Evolutionary conservation across 2,329 filamentous ascomycete genomes (phyloP).

Genomic region (Fusarium sacchari): DNA sequence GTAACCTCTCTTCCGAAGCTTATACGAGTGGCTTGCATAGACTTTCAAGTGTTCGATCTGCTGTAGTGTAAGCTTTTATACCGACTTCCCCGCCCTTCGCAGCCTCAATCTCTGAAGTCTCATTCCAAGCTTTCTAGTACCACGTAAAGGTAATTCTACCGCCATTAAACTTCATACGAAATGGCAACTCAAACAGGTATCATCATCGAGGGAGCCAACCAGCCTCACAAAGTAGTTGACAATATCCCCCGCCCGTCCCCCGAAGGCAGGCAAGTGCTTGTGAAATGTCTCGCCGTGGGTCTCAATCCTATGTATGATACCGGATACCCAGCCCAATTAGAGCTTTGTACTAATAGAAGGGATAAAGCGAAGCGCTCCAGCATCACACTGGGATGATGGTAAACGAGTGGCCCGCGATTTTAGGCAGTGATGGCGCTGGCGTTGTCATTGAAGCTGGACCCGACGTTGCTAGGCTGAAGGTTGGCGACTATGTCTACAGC

Average conservation of each 20-base stretch:
- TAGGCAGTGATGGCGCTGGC: slow-evolving; percentile 52
- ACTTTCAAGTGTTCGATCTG: no score
- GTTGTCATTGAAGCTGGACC: slow-evolving; percentile 46
- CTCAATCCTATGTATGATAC: slow-evolving; percentile 51
- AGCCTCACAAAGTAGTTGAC: slow-evolving; percentile 37
- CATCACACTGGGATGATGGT: slow-evolving; percentile 48
- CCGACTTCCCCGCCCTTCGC: not conserved
- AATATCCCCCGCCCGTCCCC: slow-evolving; percentile 42
- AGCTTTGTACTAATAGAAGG: not conserved
- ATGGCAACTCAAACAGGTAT: slow-evolving; percentile 38
- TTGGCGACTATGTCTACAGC: slow-evolving; percentile 50
- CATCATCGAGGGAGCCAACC: slow-evolving; percentile 23
- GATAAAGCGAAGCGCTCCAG: slow-evolving; percentile 48
- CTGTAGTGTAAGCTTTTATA: not conserved
- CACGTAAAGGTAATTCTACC: accelerated
- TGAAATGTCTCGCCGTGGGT: slow-evolving; percentile 49
- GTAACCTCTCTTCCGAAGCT: not conserved
- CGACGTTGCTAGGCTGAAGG: slow-evolving; percentile 44
- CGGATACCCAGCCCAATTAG: accelerated
- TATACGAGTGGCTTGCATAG: not conserved
- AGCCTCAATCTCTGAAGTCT: not conserved
- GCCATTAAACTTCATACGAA: not conserved
- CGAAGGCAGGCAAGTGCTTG: slow-evolving; percentile 48
- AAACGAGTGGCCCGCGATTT: slow-evolving; percentile 48
- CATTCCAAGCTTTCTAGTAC: not conserved